These are phyloP conservation scores for Cladosporium cucumerinum DNA, from an alignment of 2,329 filamentous ascomycete genomes.

Conservation along the genomic window DNA sequence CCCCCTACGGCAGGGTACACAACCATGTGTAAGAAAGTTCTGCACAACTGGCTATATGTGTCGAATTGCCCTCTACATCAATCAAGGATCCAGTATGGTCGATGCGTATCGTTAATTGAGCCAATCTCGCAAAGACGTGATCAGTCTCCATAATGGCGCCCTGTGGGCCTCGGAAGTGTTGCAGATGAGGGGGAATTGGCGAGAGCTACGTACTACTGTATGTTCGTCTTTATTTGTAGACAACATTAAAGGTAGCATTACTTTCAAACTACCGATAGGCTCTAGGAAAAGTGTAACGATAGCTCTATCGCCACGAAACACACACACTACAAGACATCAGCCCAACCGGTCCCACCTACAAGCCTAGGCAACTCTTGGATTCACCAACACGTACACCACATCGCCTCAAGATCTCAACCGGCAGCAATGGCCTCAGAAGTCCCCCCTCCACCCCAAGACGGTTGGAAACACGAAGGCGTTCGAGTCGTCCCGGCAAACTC, in stretches of 20 bases:
- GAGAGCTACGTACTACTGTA: neutral
- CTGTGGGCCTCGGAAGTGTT: conserved; percentile 11
- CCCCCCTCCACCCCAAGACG: conserved; percentile 27
- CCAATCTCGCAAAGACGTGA: neutral
- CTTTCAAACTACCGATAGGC: neutral
- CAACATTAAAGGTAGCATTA: neutral
- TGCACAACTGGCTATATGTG: neutral
- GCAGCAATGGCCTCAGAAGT: conserved; percentile 15
- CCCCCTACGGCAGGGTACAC: neutral
- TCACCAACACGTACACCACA: neutral
- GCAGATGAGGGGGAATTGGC: conserved; percentile 11
- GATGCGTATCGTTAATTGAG: neutral
- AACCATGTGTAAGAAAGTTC: neutral
- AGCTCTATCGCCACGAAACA: neutral
- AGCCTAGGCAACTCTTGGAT: neutral
- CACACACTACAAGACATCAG: neutral
- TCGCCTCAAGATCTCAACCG: conserved; percentile 1
- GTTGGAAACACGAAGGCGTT: conserved; percentile 43
- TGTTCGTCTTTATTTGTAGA: neutral
- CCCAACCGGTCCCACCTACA: neutral
- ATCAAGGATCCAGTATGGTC: neutral
- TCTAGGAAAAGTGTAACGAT: neutral
- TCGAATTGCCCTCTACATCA: neutral
- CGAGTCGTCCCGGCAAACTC: conserved; percentile 42
- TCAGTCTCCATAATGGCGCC: conserved; percentile 13